Conservation (phyloP, 805 yeast species). For the Saccharomycopsis babjevae region DNA sequence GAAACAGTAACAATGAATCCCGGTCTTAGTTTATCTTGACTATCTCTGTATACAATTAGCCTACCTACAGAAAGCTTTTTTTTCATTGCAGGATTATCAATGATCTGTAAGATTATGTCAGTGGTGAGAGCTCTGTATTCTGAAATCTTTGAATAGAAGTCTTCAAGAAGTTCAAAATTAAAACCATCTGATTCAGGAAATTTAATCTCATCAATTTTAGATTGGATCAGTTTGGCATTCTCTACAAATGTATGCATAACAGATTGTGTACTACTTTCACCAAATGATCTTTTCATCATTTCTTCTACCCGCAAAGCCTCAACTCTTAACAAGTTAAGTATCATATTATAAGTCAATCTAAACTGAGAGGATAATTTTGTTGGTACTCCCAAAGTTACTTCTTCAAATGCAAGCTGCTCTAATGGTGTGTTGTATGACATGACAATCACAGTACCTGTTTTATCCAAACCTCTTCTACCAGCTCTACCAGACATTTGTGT, state of each 20-base stretch:
- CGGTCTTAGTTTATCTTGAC: constrained; percentile 29
- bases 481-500: constrained; percentile 99
- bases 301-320: constrained; percentile 96
- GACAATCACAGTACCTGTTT: constrained; percentile 87
- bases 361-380: constrained; percentile 87
- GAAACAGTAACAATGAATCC: constrained; percentile 47
- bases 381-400: constrained; percentile 79
- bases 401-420: constrained; percentile 50
- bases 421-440: constrained; percentile 72
- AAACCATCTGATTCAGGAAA: constrained; percentile 1
- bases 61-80: constrained; percentile 44
- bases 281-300: constrained; percentile 91
- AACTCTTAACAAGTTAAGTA: constrained; percentile 77
- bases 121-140: constrained; percentile 37
- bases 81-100: constrained; percentile 38
- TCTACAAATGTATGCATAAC: constrained; percentile 78
- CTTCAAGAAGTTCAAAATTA: constrained; percentile 31
- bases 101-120: constrained; percentile 37
- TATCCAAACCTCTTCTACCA: constrained; percentile 92
- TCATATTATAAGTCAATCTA: constrained; percentile 92
- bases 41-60: constrained; percentile 47
- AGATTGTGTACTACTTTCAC: constrained; percentile 82
- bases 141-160: constrained; percentile 34
- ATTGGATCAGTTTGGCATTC: constrained; percentile 44
- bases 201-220: constrained; percentile 31